Evolutionary conservation across 352 stramenopile species (phyloP), one percentile per base, ranked within the genome.

Genomic region (Phytophthora crassamura): DNA sequence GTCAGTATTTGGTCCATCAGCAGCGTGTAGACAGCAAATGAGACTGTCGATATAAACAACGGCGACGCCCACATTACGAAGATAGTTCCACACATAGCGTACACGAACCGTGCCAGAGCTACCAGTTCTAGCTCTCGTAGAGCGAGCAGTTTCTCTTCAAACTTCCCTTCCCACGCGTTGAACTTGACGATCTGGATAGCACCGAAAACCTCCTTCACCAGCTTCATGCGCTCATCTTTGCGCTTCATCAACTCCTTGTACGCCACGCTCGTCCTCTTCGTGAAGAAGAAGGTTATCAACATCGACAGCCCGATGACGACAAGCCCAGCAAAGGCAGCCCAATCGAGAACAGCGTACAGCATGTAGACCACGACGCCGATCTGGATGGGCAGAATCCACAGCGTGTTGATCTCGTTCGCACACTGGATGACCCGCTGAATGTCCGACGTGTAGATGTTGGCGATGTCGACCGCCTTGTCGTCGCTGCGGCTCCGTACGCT

Each of bases 101-200:
- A 12, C 79, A 84, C 16, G 39, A 56, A 61, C 59, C 49, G 20
- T 51, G 36, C 54, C 91, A 87, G 73, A 78, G 97, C 15, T 74
- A 79, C 68, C 35, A 95, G 93, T 69, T 97, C 96, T 59, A 94
- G 83, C 10, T 79, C 62, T 14, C 91, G 75, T 7, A 93, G 39
- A 34, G 64, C 35, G 22, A 69, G 54, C 18, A 98, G 82, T 59
- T 95, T 83, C 14, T 87, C 82, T 20, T 74, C 65, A 73, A 97
- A 97, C 5, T 87, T 84, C 18, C 39, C 34, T 55, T 98, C 93
- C 89, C 89, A 98, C 2, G 82, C 88, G 62, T 98, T 97, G 0
- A 98, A 67, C 67, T 99, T 99, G 73, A 99, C 91, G 43, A 98
- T 88, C 71, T 98, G 93, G 63, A 98, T 98, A 14, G 90, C 84